Conservation (phyloP, 75 land plant species). For the Picea glauca region DNA sequence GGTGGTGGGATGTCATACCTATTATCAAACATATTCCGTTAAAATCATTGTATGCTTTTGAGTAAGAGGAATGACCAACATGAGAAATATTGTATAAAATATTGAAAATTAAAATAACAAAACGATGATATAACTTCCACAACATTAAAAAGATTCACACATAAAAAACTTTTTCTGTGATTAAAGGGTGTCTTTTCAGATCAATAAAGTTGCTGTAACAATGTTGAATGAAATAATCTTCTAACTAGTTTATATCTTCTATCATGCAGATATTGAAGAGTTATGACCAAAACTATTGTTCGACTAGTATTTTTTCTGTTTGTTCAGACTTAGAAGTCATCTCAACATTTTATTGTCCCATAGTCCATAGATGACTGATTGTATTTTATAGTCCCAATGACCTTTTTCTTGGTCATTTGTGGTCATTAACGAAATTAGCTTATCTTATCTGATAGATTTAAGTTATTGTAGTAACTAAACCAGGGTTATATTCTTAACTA, state of each 20-base stretch:
- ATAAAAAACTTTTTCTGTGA: neutral
- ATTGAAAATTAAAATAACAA: neutral
- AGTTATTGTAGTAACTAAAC: neutral
- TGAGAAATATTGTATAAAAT: neutral
- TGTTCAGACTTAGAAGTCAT: neutral
- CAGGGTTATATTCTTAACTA: neutral
- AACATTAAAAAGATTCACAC: neutral
- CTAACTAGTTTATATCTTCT: neutral
- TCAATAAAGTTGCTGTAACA: neutral
- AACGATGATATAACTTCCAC: neutral
- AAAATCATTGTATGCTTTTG: neutral
- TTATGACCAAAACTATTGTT: neutral
- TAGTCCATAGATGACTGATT: neutral
- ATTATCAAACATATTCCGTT: neutral
- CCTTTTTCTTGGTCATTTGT: neutral
- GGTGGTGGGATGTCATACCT: conserved; percentile 59
- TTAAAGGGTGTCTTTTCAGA: neutral
- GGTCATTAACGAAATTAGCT: neutral
- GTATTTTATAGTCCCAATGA: neutral
- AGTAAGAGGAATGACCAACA: neutral
- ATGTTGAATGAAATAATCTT: neutral
- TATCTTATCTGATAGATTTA: no score
- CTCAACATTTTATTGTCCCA: neutral
- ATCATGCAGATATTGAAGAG: neutral
- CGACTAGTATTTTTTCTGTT: neutral